Percentiles rank a stretch among this genome's conserved stretches.
These are phyloP conservation scores for Xylariaceae sp. DNA, from an alignment of 2,329 filamentous ascomycete genomes.

Conservation along the genomic window DNA sequence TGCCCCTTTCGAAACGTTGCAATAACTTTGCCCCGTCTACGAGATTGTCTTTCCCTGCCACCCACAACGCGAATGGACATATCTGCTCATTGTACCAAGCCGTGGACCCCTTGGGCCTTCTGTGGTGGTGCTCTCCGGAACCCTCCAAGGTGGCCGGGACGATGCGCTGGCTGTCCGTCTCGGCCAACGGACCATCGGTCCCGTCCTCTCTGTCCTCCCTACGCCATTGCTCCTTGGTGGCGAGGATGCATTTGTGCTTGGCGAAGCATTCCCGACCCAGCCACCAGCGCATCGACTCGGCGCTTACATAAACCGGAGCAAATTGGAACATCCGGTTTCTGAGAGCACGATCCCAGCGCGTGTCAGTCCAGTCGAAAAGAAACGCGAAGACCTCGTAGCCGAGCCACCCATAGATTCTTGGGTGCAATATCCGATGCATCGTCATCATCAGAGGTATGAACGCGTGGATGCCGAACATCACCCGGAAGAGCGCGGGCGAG, in stretches of 20 bases:
- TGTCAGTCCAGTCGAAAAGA: conserved; percentile 85
- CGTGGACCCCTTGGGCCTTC: conserved; percentile 51
- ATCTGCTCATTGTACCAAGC: conserved; percentile 83
- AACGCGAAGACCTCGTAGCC: conserved; percentile 90
- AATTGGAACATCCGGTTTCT: conserved; percentile 88
- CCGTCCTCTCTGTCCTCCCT: conserved; percentile 67
- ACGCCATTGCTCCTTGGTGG: conserved; percentile 70
- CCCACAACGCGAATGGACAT: conserved; percentile 87
- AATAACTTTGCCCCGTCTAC: conserved; percentile 81
- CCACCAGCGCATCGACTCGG: conserved; percentile 96
- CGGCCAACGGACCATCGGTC: conserved; percentile 38
- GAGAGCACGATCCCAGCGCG: conserved; percentile 79
- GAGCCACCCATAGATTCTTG: conserved; percentile 73
- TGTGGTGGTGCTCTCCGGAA: conserved; percentile 39
- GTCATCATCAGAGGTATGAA: conserved; percentile 95
- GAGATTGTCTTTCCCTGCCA: conserved; percentile 79
- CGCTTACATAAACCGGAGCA: conserved; percentile 84
- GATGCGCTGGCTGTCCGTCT: conserved; percentile 31
- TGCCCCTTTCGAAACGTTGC: conserved; percentile 70
- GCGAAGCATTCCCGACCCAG: conserved; percentile 82
- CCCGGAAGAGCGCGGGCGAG: conserved; percentile 72
- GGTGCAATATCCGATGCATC: conserved; percentile 70
- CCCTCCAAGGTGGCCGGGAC: conserved; percentile 25
- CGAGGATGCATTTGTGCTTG: conserved; percentile 80
- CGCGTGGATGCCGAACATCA: conserved; percentile 87